Evolutionary conservation across 108 stramenopile species (phyloP), one percentile per base, ranked within the genome.

Genomic region (Discostella pseudostelligera): DNA sequence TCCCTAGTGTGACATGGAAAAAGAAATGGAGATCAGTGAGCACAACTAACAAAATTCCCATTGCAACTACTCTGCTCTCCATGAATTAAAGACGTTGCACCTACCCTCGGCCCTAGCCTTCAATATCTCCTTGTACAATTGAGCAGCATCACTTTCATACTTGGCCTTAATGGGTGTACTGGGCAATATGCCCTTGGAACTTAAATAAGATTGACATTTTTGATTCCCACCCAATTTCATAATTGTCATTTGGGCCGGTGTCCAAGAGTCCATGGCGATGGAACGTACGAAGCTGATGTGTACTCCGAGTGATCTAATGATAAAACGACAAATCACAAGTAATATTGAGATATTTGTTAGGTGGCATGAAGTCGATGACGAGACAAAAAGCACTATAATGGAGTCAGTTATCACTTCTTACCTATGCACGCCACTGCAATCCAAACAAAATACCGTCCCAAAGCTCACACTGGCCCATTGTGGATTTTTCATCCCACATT

Each of bases 221-320:
- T 88, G 77, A 76, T 94, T 94, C 1, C 93, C 93, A 42, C 93
- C 93, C 24, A 54, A 26, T 63, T 86, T 89, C 94, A 95, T 95
- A 8, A 85, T 37, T n/a, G 72, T 57, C 40, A 95, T 60, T 71
- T 95, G 94, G 19, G 77, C 56, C 0, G 81, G 78, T 21, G 91
- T 87, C 98, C 98, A 99, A 14, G 94, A 93, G 80, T 99, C 98
- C 96, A 99, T 97, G 66, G 94, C 95, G 56, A 97, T 94, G 43
- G 93, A 94, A 14, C 97, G 87, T 16, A 99, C 97, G 70, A 97
- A 97, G 39, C 94, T 93, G 69, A 96, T 94, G 81, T 97, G 98
- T 17, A 97, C 94, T 42, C 97, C 98, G 47, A 99, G 78, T 8
- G 92, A 93, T 4, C 91, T 88, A 16, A 61, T 43, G 12, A 45